Evolutionary conservation across 2,329 filamentous ascomycete genomes (phyloP), one percentile per base, ranked within the genome.

Genomic region (Ceratocystis ficicola): DNA sequence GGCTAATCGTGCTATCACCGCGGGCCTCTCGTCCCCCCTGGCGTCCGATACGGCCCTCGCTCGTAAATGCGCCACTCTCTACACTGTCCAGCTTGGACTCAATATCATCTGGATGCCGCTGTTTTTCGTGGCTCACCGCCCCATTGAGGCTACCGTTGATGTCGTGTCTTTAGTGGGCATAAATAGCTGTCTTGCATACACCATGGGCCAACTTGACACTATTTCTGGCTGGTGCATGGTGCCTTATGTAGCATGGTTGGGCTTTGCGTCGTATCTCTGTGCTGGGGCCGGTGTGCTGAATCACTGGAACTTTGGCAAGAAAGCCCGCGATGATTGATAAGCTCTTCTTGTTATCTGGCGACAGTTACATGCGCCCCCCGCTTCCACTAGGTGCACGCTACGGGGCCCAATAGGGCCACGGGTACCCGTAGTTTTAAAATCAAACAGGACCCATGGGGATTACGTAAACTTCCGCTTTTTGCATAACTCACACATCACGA

Each of bases 71-170:
- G 86, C 89, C 67, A 89, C 87, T 0, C 81, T 96, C 36, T 96
- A 96, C 78, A 89, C 88, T 1, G 79, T 91, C 68, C 92, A 96
- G 76, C 85, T 96, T 5, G 88, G 82, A 10, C 80, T 96, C 63
- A 96, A 96, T 74, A 79, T 95, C 36, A 75, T 87, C 65, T 97
- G 90, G 90, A 96, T 91, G 83, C 93, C 93, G 12, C 81, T 96
- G 10, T 96, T 96, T 81, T 96, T 96, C 73, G 81, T 83, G n/a
- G 73, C 87, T 63, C 86, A 86, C 69, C 83, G 84, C 17, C 90
- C 91, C 0, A 80, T 87, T 64, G 83, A 85, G 72, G 91, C 92
- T 2, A 84, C 89, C 5, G 81, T 81, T 32, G 89, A 96, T 73
- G 86, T 95, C 63, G 76, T 89, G 32, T 81, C 86, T 0, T 79